Conservation (phyloP, 768 basidiomycete genomes). For the Macrocybe gigantea region DNA sequence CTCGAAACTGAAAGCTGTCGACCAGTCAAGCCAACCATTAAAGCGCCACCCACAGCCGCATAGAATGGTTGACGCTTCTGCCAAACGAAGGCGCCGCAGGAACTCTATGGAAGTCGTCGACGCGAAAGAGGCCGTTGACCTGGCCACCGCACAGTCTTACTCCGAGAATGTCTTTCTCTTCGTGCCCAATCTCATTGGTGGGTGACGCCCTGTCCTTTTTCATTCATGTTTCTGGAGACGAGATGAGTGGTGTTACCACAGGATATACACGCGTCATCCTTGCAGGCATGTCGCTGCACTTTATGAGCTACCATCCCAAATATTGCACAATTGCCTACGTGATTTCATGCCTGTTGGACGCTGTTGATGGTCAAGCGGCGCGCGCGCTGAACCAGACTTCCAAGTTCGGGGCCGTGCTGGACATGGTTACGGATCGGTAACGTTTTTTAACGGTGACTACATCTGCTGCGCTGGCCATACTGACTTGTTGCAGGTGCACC, state of each 20-base stretch:
- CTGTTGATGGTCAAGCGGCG: conserved; percentile 91
- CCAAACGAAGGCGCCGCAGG: conserved; percentile 37
- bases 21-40: too few relatives aligned
- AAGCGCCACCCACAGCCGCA: conserved; percentile 1
- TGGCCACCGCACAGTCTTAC: conserved; percentile 80
- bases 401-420: conserved; percentile 95
- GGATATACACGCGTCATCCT: conserved; percentile 90
- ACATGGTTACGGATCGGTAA: conserved; percentile 98
- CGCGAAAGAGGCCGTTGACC: conserved; percentile 80
- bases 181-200: conserved; percentile 93
- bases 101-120: conserved; percentile 67
- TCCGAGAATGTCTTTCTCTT: conserved; percentile 98
- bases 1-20: too few relatives aligned
- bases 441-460: conserved; percentile 18
- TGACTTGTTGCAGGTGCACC: conserved; percentile 62
- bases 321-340: conserved; percentile 87
- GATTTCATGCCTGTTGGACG: conserved; percentile 90
- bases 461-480: not conserved
- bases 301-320: conserved; percentile 93
- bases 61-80: conserved; percentile 25
- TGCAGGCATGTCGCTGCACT: conserved; percentile 83
- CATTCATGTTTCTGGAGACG: too few relatives aligned
- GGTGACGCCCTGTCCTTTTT: conserved; percentile 15
- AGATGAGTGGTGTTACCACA: conserved; percentile 19
- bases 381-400: conserved; percentile 84